Conservation (phyloP, 768 basidiomycete species). For the Suillus lakei region DNA sequence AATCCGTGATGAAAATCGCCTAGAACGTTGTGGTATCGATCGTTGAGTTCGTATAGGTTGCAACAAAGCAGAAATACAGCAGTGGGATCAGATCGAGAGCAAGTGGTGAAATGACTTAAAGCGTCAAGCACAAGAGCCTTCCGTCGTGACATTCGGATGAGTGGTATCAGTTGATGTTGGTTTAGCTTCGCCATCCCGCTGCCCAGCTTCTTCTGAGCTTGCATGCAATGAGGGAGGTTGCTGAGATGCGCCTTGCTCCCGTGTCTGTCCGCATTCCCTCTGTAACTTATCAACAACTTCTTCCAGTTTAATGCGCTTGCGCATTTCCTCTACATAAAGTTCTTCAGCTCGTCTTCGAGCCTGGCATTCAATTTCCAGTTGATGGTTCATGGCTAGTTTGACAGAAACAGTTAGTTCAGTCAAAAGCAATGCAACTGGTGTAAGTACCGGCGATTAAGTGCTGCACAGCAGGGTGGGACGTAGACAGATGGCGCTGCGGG, state of each 20-base stretch:
- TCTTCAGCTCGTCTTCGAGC: slow-evolving; percentile 41
- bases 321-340: slow-evolving; percentile 35
- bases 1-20: neutral
- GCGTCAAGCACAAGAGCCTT: neutral
- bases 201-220: neutral
- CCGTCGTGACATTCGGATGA: neutral
- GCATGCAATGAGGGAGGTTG: neutral
- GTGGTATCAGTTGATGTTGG: neutral
- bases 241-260: neutral
- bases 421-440: neutral
- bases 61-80: neutral
- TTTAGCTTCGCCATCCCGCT: neutral
- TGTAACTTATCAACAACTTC: slow-evolving; percentile 23
- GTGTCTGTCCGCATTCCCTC: slow-evolving; percentile 11
- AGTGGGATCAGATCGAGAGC: neutral
- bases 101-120: neutral
- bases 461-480: slow-evolving; percentile 40
- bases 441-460: slow-evolving; percentile 40
- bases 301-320: slow-evolving; percentile 37
- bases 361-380: slow-evolving; percentile 33
- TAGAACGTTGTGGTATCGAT: neutral
- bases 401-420: slow-evolving; percentile 8
- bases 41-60: neutral
- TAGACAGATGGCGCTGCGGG: slow-evolving; percentile 29
- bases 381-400: slow-evolving; percentile 38